Conservation (phyloP, 805 yeast genomes). For the Dipodascopsis uninucleata region DNA sequence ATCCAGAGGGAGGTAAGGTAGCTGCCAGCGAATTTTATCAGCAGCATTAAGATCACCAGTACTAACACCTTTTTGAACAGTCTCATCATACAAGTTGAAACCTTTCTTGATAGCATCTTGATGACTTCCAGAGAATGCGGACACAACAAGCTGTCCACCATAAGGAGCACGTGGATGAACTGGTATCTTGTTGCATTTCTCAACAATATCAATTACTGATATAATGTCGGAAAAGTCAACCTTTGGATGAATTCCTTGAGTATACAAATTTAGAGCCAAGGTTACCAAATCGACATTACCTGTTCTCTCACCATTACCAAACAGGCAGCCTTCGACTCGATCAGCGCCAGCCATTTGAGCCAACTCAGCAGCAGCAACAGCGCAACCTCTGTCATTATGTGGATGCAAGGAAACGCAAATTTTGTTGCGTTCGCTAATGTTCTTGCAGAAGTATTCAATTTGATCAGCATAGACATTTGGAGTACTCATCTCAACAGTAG, state of each 20-base stretch:
- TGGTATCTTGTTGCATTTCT: slow-evolving; percentile 76
- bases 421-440: slow-evolving; percentile 62
- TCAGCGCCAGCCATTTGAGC: slow-evolving; percentile 85
- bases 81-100: slow-evolving; percentile 49
- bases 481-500: slow-evolving; percentile 77
- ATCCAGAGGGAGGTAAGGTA: slow-evolving; percentile 81
- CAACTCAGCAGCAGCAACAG: slow-evolving; percentile 82
- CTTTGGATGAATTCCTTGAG: slow-evolving; percentile 71
- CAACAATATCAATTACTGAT: slow-evolving; percentile 66
- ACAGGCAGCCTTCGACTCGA: slow-evolving; percentile 79
- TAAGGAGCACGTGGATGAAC: slow-evolving; percentile 77
- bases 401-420: slow-evolving; percentile 75
- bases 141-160: slow-evolving; percentile 77
- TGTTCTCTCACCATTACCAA: slow-evolving; percentile 85
- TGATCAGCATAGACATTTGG: slow-evolving; percentile 84
- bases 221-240: slow-evolving; percentile 67
- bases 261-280: slow-evolving; percentile 68
- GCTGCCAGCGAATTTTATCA: slow-evolving; percentile 52
- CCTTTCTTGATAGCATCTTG: slow-evolving; percentile 87
- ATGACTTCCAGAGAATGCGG: slow-evolving; percentile 83
- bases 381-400: slow-evolving; percentile 83
- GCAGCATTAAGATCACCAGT: slow-evolving; percentile 23
- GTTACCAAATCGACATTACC: slow-evolving; percentile 83
- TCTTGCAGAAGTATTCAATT: slow-evolving; percentile 65
- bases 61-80: slow-evolving; percentile 23